phyloP scores from a whole-genome alignment of 768 basidiomycete genomes.

The Psilocybe tampanensis region DNA sequence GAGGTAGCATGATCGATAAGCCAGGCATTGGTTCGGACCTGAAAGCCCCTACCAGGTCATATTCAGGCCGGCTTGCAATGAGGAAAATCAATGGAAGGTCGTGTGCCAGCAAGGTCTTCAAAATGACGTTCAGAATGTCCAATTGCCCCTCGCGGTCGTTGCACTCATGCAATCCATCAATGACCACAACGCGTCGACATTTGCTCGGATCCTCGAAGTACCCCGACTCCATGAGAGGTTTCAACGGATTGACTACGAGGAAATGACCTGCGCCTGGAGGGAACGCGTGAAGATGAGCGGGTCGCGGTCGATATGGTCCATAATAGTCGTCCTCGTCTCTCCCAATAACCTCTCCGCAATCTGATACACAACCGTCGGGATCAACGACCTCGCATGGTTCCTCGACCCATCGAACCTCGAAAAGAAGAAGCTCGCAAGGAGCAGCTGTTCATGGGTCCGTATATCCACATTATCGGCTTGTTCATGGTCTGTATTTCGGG shows the following conservation, averaged over 20 bases:
- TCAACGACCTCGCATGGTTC: neutral
- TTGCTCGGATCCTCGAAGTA: neutral
- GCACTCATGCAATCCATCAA: conserved; percentile 2
- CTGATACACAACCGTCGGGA: conserved; percentile 20
- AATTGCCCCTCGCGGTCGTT: neutral
- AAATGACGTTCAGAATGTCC: neutral
- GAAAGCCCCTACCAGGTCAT: conserved; percentile 12
- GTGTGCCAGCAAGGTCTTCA: neutral
- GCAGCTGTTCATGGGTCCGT: conserved; percentile 1
- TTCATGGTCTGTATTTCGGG: too few species aligned
- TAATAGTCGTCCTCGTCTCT: conserved; percentile 1
- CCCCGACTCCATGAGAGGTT: neutral
- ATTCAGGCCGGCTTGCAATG: conserved; percentile 5
- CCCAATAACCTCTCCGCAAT: conserved; percentile 1
- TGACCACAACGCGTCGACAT: neutral
- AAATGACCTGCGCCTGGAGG: neutral
- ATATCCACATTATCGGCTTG: conserved; percentile 11
- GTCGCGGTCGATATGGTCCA: conserved; percentile 8
- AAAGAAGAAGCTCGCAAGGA: conserved; percentile 12
- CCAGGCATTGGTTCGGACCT: neutral
- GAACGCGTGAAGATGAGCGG: conserved; percentile 8
- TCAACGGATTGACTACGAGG: too few species aligned
- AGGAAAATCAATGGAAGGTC: neutral
- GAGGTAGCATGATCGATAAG: neutral
- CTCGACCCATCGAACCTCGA: conserved; percentile 3